phyloP scores from a whole-genome alignment of 192 early-diverging fungal species.

The Backusella circina region DNA sequence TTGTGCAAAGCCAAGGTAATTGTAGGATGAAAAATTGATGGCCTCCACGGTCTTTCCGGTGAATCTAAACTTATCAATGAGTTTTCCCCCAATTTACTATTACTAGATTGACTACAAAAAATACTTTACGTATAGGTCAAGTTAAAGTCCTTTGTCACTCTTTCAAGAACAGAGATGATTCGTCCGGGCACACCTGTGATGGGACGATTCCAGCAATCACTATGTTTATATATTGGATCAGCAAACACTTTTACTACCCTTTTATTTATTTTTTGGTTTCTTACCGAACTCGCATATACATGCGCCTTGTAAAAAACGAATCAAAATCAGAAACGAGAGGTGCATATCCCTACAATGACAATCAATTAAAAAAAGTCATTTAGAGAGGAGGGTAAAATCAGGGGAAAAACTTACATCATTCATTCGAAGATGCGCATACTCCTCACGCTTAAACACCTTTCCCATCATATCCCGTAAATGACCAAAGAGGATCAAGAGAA shows the following conservation, averaged over 20 bases:
- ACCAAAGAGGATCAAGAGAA: slow-evolving; percentile 81
- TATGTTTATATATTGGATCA: too few species aligned
- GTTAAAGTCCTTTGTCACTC: slow-evolving; percentile 70
- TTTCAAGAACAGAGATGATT: slow-evolving; percentile 71
- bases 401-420: slow-evolving; percentile 23
- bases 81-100: background rate
- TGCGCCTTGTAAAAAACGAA: slow-evolving; percentile 81
- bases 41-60: slow-evolving; percentile 67
- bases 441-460: slow-evolving; percentile 56
- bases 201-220: slow-evolving; percentile 88
- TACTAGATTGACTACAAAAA: background rate
- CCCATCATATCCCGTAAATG: slow-evolving; percentile 83
- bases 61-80: slow-evolving; percentile 27
- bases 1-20: slow-evolving; percentile 92
- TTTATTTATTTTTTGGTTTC: background rate
- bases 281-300: slow-evolving; percentile 73
- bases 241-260: background rate
- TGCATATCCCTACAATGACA: slow-evolving; percentile 56
- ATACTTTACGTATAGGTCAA: slow-evolving; percentile 51
- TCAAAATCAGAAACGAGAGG: slow-evolving; percentile 89
- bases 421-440: slow-evolving; percentile 58
- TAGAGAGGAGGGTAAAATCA: too few species aligned
- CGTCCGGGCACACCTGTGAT: slow-evolving; percentile 83
- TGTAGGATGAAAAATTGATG: slow-evolving; percentile 89
- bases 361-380: too few species aligned